Base-by-base conservation (phyloP, 2,329 filamentous ascomycete species). In the Penicillium sp. region DNA sequence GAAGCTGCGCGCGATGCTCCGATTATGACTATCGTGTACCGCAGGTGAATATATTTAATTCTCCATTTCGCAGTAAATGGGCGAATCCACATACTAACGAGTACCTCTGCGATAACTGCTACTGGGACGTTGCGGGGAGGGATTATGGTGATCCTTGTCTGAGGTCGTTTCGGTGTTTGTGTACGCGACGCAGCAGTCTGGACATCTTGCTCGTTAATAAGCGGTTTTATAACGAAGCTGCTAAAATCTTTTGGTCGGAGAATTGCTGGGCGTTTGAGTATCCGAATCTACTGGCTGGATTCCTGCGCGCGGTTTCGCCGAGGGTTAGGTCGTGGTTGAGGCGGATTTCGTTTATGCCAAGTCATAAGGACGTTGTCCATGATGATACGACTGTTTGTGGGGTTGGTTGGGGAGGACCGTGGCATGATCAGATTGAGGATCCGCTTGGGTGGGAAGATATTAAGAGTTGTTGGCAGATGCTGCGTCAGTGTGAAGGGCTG, bases 251-350 rank as follows among this genome's bases (percentile, higher is more conserved):
- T 26, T 60, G 59, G 57, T 48, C 31, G 5, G 57, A 60, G 24
- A 60, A 55, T n/a, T 48, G 43, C 9, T 61, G 58, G 24, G 54
- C 57, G 1, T 60, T 61, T 13, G 59, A 61, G 33, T 33, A 52
- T 23, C 51, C 54, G 1, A 31, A 34, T 28, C n/a, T 58, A 3
- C 45, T 61, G 2, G 46, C 16, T 2, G 48, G 57, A 0, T 61
- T 61, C 40, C 21, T 60, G 13, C 14, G 29, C 19, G 37, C 39
- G 31, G 26, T 61, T 10, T 36, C 54, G 7, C 54, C 51, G 1
- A 60, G 71, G 24, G 48, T 56, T 9, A 47, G 64, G 51, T 51
- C 67, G 56, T 55, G 55, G 55, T 21, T 59, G 16, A 37, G 44
- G 33, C 33, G 40, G 11, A 52, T 59, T 11, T 52, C 51, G n/a